phyloP scores from a whole-genome alignment of 805 yeast species.

The Schizosaccharomyces lindneri region DNA sequence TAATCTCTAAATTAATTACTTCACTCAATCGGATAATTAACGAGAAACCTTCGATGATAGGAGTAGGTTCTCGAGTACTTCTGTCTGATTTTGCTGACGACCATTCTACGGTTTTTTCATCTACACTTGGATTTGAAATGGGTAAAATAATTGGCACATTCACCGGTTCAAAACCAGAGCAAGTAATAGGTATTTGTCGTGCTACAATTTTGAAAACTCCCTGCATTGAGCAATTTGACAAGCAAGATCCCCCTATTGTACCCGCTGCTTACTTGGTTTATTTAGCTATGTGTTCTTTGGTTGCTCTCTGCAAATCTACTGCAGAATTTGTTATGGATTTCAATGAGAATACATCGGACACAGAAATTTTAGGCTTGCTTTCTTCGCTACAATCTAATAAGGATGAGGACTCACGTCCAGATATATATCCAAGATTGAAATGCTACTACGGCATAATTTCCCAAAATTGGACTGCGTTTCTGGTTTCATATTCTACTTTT shows the following conservation, averaged over 20 bases:
- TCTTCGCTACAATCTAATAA: too few relatives aligned
- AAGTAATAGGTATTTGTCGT: slow-evolving; percentile 18
- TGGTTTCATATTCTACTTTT: slow-evolving; percentile 24
- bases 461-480: slow-evolving; percentile 16
- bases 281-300: slow-evolving; percentile 18
- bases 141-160: neutral
- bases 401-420: too few relatives aligned
- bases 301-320: neutral
- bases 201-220: slow-evolving; percentile 14
- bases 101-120: neutral
- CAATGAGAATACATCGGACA: neutral
- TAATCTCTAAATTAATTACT: neutral
- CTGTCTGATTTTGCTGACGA: neutral
- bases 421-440: neutral
- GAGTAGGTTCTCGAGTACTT: neutral
- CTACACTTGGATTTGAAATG: neutral
- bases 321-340: neutral
- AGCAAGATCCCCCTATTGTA: slow-evolving; percentile 44
- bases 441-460: slow-evolving; percentile 7
- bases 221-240: slow-evolving; percentile 57
- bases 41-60: neutral
- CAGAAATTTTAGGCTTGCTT: neutral
- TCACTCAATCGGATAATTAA: neutral
- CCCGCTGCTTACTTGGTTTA: slow-evolving; percentile 38
- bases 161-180: slow-evolving; percentile 7